Evolutionary conservation across 345 rosid genomes (phyloP).

Genomic region (Mercurialis annua): DNA sequence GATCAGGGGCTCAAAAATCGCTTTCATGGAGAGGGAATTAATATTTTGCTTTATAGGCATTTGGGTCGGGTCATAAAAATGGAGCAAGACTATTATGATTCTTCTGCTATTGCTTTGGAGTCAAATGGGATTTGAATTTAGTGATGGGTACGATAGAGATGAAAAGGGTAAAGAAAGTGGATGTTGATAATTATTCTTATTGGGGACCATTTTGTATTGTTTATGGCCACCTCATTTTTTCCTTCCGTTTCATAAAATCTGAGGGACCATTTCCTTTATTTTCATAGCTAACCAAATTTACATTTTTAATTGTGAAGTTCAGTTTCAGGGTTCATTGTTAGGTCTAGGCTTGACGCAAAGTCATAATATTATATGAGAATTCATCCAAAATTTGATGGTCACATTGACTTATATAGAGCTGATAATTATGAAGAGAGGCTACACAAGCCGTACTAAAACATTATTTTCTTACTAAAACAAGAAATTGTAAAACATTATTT

Average conservation of each 20-base stretch:
- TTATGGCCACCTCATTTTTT: neutral
- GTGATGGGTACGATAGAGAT: neutral
- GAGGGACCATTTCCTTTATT: neutral
- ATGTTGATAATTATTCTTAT: neutral
- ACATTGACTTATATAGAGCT: too few relatives aligned
- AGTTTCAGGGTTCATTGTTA: too few relatives aligned
- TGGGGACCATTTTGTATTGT: conserved; percentile 2
- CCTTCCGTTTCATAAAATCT: neutral
- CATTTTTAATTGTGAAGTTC: too few relatives aligned
- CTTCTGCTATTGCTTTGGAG: neutral
- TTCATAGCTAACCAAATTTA: neutral
- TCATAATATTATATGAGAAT: too few relatives aligned
- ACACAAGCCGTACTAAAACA: too few relatives aligned
- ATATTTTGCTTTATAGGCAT: conserved; percentile 1
- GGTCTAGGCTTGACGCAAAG: too few relatives aligned
- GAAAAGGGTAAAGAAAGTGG: neutral
- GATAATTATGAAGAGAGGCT: too few relatives aligned
- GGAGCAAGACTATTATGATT: neutral
- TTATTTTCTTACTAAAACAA: too few relatives aligned
- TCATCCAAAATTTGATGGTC: too few relatives aligned
- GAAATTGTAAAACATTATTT: too few relatives aligned
- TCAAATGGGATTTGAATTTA: neutral
- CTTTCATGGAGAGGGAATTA: neutral
- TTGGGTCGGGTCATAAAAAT: neutral
- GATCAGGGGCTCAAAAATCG: neutral